A percentile compares a stretch with the other conserved stretches of the same genome.
phyloP scores from a whole-genome alignment of 495 filamentous ascomycete genomes.

The Penicillium ochrochloron region DNA sequence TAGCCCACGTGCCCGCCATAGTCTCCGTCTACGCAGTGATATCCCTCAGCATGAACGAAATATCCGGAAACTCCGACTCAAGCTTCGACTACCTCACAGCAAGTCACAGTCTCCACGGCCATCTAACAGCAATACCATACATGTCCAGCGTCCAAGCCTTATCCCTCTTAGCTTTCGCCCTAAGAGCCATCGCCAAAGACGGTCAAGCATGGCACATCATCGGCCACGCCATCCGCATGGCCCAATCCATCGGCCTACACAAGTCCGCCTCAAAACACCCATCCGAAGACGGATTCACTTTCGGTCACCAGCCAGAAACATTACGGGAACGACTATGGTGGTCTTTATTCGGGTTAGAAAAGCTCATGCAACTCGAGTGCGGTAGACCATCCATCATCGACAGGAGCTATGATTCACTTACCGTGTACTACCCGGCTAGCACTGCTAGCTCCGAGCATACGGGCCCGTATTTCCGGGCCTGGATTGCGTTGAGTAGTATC shows the following conservation, averaged over 20 bases:
- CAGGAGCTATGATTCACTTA: background rate
- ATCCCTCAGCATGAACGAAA: conserved; percentile 1
- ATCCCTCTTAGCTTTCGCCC: background rate
- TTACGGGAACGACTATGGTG: conserved; percentile 1
- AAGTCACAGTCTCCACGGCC: conserved; percentile 2
- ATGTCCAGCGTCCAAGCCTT: background rate
- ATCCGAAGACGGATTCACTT: background rate
- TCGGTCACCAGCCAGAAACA: background rate
- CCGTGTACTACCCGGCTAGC: background rate
- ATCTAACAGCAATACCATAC: conserved; percentile 2
- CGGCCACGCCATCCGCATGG: conserved; percentile 5
- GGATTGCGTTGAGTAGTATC: conserved; percentile 4
- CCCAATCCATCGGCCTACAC: background rate
- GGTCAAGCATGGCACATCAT: background rate
- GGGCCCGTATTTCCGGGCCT: background rate
- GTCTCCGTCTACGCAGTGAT: conserved; percentile 1
- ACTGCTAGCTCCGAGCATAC: background rate
- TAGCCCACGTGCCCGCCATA: background rate
- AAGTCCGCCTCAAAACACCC: background rate
- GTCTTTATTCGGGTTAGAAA: conserved; percentile 2
- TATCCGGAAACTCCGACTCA: background rate
- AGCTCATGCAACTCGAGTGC: conserved; percentile 7
- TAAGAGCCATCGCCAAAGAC: background rate
- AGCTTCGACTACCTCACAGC: background rate
- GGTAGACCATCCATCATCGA: background rate